Percentiles rank a stretch among this genome's conserved stretches.
Evolutionary conservation across 163 green algal species (phyloP).

Genomic region (Chlamydomonas reinhardtii): DNA sequence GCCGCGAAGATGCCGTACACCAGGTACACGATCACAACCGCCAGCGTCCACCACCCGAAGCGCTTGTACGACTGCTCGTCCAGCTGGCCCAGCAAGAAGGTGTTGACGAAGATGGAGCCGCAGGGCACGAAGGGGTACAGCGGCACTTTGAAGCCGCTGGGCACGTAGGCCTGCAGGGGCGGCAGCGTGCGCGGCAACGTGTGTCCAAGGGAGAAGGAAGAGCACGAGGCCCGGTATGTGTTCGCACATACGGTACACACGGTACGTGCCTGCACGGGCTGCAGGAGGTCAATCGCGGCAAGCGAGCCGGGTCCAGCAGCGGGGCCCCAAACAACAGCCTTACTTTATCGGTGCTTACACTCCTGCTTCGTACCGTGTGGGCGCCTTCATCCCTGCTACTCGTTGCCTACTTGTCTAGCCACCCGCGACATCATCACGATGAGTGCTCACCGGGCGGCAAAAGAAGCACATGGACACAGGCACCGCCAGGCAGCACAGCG

Average conservation of each 20-base stretch:
- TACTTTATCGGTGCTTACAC: too few species aligned
- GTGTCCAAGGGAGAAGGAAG: background rate
- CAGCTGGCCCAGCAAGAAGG: conserved; percentile 58
- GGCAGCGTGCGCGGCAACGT: background rate
- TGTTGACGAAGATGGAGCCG: conserved; percentile 50
- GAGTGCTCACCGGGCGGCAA: conserved; percentile 31
- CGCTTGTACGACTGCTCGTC: conserved; percentile 41
- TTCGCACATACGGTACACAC: background rate
- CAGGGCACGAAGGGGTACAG: conserved; percentile 55
- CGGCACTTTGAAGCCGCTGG: conserved; percentile 30
- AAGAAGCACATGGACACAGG: conserved; percentile 39
- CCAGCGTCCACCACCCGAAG: conserved; percentile 56
- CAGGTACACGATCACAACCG: conserved; percentile 11
- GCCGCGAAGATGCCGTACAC: conserved; percentile 43
- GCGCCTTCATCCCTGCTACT: too few species aligned
- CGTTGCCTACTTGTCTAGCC: too few species aligned
- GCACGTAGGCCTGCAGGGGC: conserved; percentile 35
- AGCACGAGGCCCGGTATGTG: background rate
- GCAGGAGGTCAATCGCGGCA: too few species aligned
- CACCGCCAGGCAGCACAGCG: background rate
- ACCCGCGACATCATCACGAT: too few species aligned
- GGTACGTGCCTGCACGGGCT: too few species aligned
- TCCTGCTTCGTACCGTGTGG: too few species aligned
- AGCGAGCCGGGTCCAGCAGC: too few species aligned
- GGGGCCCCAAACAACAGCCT: too few species aligned